Evolutionary conservation across 2,329 filamentous ascomycete genomes (phyloP), one percentile per base, ranked within the genome.

Genomic region (Biscogniauxia marginata): DNA sequence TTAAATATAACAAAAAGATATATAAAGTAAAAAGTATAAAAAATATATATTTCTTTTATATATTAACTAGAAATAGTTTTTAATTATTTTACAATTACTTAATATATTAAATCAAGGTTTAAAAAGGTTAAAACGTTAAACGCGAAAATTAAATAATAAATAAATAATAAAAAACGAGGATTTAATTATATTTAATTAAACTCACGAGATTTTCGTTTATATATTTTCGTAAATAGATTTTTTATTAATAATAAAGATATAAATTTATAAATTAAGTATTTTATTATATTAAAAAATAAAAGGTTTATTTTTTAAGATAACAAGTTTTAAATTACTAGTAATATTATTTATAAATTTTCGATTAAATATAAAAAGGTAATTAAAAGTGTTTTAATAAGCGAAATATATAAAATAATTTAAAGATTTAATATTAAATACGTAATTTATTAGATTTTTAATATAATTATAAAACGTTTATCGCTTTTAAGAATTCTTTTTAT

Each of bases 21-120:
- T 21, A 18, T 56, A 7, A 21, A 53, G 23, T 50, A 56, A 23
- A 43, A 50, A 50, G 54, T 50, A 3, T 22, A 50, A 39, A 46
- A 46, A 19, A 50, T 50, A n/a, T 56, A 56, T 23, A 53, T 56
- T 39, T 21, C 46, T 7, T 30, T 50, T 3, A 53, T 53, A 5
- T 56, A 50, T 23, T 46, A 56, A 46, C 54, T 50, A 3, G 55
- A 57, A 45, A 46, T 46, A 5, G 21, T 47, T 3, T 57, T 50
- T 13, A 47, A 57, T 21, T 44, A 46, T 19, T 57, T 46, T 0
- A 25, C 20, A 7, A 50, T 50, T 2, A 47, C 46, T 3, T 43
- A 53, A 47, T 23, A 50, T 25, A 39, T 21, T 18, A n/a, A 47
- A 22, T 25, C 50, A 3, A 21, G 20, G 1, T 1, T 23, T 18